A percentile compares a stretch with the other conserved stretches of the same genome.
Conservation (phyloP, 179 eudicot species). For the Actinidia arguta region DNA sequence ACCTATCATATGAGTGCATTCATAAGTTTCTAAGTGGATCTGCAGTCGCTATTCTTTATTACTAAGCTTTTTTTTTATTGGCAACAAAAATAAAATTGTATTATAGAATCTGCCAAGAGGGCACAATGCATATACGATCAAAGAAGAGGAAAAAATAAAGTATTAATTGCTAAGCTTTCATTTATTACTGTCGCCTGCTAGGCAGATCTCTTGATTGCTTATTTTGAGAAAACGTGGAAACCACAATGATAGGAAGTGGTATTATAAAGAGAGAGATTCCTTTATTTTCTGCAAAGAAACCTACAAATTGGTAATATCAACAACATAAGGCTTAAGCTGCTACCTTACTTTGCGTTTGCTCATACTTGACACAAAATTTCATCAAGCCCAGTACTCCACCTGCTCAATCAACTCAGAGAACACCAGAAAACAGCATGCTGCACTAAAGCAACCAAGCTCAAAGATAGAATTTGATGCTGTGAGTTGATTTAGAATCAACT, state of each 20-base stretch:
- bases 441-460: background rate
- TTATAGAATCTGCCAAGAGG: no score
- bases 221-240: no score
- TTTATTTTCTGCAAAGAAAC: background rate
- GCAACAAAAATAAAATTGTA: no score
- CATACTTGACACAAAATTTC: background rate
- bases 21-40: background rate
- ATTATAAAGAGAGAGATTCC: background rate
- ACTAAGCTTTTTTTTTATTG: no score
- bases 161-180: background rate
- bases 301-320: background rate
- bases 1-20: background rate
- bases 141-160: no score
- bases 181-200: background rate
- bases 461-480: background rate
- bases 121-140: no score
- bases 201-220: background rate
- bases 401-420: background rate
- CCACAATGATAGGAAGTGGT: no score
- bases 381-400: background rate
- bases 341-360: background rate
- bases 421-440: background rate
- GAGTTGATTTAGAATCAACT: background rate
- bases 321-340: constrained; percentile 8
- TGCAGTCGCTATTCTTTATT: background rate